Evolutionary conservation across 2,329 filamentous ascomycete genomes (phyloP).

Genomic region (Metarhizium robertsii): DNA sequence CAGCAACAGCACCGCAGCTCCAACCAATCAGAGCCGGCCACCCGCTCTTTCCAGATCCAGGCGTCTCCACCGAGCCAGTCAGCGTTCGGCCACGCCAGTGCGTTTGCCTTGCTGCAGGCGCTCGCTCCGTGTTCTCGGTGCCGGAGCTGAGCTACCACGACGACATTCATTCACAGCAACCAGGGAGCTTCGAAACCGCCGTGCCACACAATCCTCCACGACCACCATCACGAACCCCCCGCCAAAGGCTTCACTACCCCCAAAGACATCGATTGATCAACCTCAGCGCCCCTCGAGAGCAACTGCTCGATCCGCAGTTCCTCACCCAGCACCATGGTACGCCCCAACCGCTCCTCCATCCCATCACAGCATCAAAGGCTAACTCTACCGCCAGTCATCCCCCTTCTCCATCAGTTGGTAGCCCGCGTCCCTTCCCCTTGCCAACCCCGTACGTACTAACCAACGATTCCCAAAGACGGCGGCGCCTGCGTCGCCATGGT

Average conservation of each 20-base stretch:
- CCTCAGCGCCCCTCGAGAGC: neutral
- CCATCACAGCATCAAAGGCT: conserved; percentile 7
- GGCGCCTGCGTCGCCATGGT: conserved; percentile 98
- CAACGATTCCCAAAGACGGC: conserved; percentile 45
- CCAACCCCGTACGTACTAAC: neutral
- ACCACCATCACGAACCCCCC: neutral
- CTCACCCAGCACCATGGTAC: conserved; percentile 3
- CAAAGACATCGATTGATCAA: neutral
- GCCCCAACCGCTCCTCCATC: neutral
- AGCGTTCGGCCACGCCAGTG: conserved; percentile 13
- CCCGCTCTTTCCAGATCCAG: neutral
- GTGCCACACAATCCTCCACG: conserved; percentile 1
- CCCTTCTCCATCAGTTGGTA: conserved; percentile 90
- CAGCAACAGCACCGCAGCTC: conserved; percentile 6
- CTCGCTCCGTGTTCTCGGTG: neutral
- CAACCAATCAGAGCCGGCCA: conserved; percentile 6
- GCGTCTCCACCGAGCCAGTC: neutral
- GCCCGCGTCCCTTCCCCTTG: neutral
- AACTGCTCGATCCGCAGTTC: neutral
- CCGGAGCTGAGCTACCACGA: neutral
- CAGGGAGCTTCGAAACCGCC: conserved; percentile 1
- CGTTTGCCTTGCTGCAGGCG: conserved; percentile 13
- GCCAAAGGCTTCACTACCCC: neutral
- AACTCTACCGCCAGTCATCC: conserved; percentile 53
- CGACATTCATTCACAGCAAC: neutral